Conservation (phyloP, 78 protist species). For the Dictyostelium citrinum region DNA sequence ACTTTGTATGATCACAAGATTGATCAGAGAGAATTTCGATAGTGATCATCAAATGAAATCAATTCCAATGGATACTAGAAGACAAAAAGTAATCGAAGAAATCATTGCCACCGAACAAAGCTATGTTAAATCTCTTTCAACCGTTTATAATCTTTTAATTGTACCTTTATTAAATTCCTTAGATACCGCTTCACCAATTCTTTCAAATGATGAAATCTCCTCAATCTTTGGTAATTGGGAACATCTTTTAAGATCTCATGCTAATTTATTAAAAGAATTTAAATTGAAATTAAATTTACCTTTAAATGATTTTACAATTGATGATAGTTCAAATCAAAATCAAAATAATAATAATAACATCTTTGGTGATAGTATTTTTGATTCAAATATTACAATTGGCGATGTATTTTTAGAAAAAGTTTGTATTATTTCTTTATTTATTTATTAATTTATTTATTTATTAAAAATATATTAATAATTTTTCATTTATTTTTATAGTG, state of each 20-base stretch:
- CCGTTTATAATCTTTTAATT: conserved; percentile 27
- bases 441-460: neutral
- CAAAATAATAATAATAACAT: neutral
- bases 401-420: conserved; percentile 71
- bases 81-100: conserved; percentile 70
- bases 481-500: neutral
- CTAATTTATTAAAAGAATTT: conserved; percentile 21
- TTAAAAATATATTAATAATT: neutral
- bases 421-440: neutral
- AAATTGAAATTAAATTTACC: neutral
- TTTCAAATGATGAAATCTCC: conserved; percentile 39
- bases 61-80: conserved; percentile 54
- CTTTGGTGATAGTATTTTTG: neutral
- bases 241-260: conserved; percentile 25
- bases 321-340: neutral
- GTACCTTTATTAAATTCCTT: conserved; percentile 12
- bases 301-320: neutral
- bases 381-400: conserved; percentile 44
- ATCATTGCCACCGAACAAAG: conserved; percentile 63
- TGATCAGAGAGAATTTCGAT: conserved; percentile 63
- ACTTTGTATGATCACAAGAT: neutral
- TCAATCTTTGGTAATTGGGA: conserved; percentile 78
- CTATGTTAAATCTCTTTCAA: conserved; percentile 44
- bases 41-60: conserved; percentile 26
- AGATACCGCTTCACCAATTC: neutral